phyloP scores from a whole-genome alignment of 2,329 filamentous ascomycete species.

The Cryphonectria japonica region DNA sequence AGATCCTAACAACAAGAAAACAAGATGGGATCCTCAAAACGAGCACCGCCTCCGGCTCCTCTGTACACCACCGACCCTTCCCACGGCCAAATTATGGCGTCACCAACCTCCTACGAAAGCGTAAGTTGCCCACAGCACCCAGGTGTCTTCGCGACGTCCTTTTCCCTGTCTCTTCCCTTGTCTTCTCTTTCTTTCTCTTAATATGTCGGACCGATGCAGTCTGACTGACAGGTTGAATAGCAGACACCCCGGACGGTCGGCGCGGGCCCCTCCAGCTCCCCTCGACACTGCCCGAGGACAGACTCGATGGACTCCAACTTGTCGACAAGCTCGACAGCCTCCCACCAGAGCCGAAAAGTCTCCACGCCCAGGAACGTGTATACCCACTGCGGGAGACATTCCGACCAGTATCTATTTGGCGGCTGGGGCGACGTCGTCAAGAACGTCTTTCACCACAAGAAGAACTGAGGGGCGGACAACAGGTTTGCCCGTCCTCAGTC shows the following conservation, averaged over 20 bases:
- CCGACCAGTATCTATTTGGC: slow-evolving; percentile 56
- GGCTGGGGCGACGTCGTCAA: slow-evolving; percentile 49
- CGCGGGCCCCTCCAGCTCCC: not conserved
- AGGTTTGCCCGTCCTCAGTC: not conserved
- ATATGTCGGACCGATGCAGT: not conserved
- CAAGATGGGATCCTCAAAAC: slow-evolving; percentile 26
- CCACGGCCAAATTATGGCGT: slow-evolving; percentile 14
- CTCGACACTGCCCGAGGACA: slow-evolving; percentile 6
- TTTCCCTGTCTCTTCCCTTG: not conserved
- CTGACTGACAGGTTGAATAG: not conserved
- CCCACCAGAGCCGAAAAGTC: slow-evolving; percentile 23
- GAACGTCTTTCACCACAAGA: slow-evolving; percentile 46
- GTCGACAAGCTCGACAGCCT: slow-evolving; percentile 16
- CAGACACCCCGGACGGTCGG: slow-evolving; percentile 20
- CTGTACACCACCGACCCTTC: slow-evolving; percentile 23
- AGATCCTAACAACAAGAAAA: not conserved
- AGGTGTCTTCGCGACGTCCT: not conserved
- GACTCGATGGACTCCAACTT: slow-evolving; percentile 18
- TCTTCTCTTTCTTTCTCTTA: not conserved
- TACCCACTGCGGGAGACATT: slow-evolving; percentile 59
- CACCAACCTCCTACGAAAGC: slow-evolving; percentile 26
- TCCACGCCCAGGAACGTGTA: slow-evolving; percentile 46
- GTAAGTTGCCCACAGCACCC: slow-evolving; percentile 19
- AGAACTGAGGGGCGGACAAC: slow-evolving; percentile 26
- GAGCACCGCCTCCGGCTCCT: slow-evolving; percentile 27